phyloP scores from a whole-genome alignment of 2,329 filamentous ascomycete genomes.

The Fusarium nodosum region DNA sequence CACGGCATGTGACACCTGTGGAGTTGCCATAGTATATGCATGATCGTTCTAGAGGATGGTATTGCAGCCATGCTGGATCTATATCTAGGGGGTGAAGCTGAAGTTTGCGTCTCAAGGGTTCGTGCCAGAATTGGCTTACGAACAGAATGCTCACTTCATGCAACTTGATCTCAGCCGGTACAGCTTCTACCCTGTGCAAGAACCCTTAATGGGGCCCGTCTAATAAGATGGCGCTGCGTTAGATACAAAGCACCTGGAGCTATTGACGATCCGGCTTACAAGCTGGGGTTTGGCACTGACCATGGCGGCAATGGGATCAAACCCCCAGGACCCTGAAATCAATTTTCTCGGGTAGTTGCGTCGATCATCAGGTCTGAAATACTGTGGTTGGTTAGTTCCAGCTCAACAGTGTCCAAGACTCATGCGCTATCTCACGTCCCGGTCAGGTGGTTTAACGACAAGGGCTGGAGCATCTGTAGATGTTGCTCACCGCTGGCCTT shows the following conservation, averaged over 20 bases:
- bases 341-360: constrained; percentile 26
- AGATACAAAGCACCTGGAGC: constrained; percentile 13
- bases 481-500: constrained; percentile 28
- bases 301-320: constrained; percentile 38
- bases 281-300: constrained; percentile 29
- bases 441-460: constrained; percentile 18
- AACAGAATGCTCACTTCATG: constrained; percentile 1
- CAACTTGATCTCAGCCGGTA: constrained; percentile 6
- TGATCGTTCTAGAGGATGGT: constrained; percentile 19
- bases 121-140: constrained; percentile 16
- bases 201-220: neutral
- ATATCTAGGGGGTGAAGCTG: constrained; percentile 9
- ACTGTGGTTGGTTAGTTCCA: constrained; percentile 27
- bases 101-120: constrained; percentile 14
- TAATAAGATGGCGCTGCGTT: constrained; percentile 8
- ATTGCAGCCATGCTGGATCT: constrained; percentile 19
- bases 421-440: constrained; percentile 27
- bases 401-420: constrained; percentile 31
- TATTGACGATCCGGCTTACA: constrained; percentile 24
- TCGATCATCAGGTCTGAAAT: constrained; percentile 40
- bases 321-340: constrained; percentile 42
- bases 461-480: constrained; percentile 3
- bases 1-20: constrained; percentile 25
- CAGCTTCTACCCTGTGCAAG: neutral
- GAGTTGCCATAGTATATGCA: constrained; percentile 32